Conservation (phyloP, 768 basidiomycete species). For the Kwoniella newhampshirensis region DNA sequence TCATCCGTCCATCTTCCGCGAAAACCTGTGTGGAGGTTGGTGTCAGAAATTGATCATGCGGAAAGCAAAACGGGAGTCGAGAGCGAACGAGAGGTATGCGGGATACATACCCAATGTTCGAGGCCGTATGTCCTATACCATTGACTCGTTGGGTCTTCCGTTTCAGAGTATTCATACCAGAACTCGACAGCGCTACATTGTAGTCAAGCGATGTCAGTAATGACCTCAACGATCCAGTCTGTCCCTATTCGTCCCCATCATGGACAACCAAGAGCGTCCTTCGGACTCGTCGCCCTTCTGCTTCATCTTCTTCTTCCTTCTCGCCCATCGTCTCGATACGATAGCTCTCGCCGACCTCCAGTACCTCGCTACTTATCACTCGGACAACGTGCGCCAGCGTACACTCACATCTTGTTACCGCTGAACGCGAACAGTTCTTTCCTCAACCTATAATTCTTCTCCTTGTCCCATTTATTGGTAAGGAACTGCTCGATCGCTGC, state of each 20-base stretch:
- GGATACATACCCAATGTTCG: conserved; percentile 59
- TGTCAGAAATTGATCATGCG: not conserved
- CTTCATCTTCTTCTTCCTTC: too few relatives aligned
- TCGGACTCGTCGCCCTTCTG: too few relatives aligned
- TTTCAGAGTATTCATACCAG: conserved; percentile 59
- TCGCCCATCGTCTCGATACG: too few relatives aligned
- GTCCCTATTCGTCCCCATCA: too few relatives aligned
- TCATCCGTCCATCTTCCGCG: conserved; percentile 59
- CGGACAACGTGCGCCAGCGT: not conserved
- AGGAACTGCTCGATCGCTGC: conserved; percentile 59
- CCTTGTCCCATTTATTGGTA: conserved; percentile 60
- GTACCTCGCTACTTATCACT: not conserved
- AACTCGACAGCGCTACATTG: conserved; percentile 53
- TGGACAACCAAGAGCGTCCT: too few relatives aligned
- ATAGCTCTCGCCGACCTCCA: too few relatives aligned
- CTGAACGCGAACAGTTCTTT: conserved; percentile 62
- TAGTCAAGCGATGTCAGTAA: conserved; percentile 53
- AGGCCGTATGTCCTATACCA: conserved; percentile 42
- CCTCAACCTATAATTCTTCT: conserved; percentile 58
- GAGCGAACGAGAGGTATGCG: not conserved
- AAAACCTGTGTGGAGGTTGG: conserved; percentile 50
- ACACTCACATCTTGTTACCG: conserved; percentile 58
- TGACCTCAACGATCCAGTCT: not conserved
- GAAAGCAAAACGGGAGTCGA: not conserved
- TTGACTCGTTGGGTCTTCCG: conserved; percentile 26